Base-by-base conservation (phyloP, 2,329 filamentous ascomycete genomes). In the Penicillium sclerotiorum region DNA sequence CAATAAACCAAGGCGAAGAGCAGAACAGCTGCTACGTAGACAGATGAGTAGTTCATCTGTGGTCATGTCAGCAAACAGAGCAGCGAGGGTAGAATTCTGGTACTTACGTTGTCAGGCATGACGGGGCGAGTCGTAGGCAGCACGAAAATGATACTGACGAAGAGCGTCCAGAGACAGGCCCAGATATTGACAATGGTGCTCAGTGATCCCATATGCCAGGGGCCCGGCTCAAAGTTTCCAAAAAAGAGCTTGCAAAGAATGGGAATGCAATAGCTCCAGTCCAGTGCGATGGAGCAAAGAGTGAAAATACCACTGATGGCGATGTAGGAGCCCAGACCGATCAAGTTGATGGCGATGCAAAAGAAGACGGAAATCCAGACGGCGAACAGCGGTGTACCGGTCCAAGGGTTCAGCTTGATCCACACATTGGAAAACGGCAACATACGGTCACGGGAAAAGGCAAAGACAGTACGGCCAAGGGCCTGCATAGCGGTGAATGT, bases 281-380 rank as follows among this genome's bases (percentile, higher is more conserved):
- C 73, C 30, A 76, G 61, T 4, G 72, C 72, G 44, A 76, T 75
- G 48, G 73, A 71, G 55, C 69, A 73, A 37, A 75, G 66, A 50
- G 75, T 76, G 63, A 77, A 76, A 20, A 77, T 71, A 50, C 72
- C 74, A 9, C 59, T 44, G 38, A 76, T 76, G 52, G 74, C 72
- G 9, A 60, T 64, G 52, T 71, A 71, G 5, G 67, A 71, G 15
- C 70, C 48, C 11, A 84, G 75, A 36, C 77, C 80, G 59, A 84
- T 82, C 53, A 84, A 71, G 65, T 83, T 83, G 70, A 84, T 81
- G 42, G 73, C 69, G 54, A 82, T 77, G 67, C 79, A 83, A 52
- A 75, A 78, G 57, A 78, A 66, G 23, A 79, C 73, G 47, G 76
- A 79, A 47, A 83, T 73, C 81, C 81, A 84, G 41, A 82, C 80